A percentile compares a stretch with the other conserved stretches of the same genome.
phyloP scores from a whole-genome alignment of 1,284 basidiomycete species.

The Rhodotorula mucilaginosa region DNA sequence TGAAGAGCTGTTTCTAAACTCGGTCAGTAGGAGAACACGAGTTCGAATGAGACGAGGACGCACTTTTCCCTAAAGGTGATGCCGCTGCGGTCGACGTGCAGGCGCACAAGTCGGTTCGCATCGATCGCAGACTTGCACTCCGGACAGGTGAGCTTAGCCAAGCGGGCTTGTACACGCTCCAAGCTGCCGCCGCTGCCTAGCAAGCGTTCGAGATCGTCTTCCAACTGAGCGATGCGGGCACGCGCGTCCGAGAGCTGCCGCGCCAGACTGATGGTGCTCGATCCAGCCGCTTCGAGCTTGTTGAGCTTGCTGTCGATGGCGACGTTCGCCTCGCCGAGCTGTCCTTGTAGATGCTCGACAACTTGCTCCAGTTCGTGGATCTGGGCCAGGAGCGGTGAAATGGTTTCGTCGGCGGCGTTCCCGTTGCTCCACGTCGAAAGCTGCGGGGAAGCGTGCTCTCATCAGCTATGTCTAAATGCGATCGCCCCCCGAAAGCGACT shows the following conservation, averaged over 20 bases:
- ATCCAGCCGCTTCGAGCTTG: conserved; percentile 71
- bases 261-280: conserved; percentile 57
- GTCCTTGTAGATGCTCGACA: conserved; percentile 53
- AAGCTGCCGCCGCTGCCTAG: conserved; percentile 35
- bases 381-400: conserved; percentile 49
- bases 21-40: background rate
- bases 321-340: conserved; percentile 72
- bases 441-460: background rate
- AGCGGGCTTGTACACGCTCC: conserved; percentile 25
- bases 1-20: background rate
- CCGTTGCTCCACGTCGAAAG: conserved; percentile 34
- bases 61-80: conserved; percentile 24
- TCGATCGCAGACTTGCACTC: conserved; percentile 43
- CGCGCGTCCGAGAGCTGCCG: conserved; percentile 67
- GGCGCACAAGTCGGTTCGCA: conserved; percentile 39
- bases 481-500: conserved; percentile 48
- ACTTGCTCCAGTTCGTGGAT: conserved; percentile 49
- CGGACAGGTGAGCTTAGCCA: conserved; percentile 49
- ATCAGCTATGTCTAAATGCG: background rate
- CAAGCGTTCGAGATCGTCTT: conserved; percentile 60
- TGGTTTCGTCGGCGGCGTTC: conserved; percentile 41
- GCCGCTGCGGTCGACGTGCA: conserved; percentile 26
- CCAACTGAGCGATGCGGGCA: conserved; percentile 57
- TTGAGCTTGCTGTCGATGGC: conserved; percentile 80
- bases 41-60: background rate